Conservation (phyloP, 257 asterid species). For the Nicotiana undulata region DNA sequence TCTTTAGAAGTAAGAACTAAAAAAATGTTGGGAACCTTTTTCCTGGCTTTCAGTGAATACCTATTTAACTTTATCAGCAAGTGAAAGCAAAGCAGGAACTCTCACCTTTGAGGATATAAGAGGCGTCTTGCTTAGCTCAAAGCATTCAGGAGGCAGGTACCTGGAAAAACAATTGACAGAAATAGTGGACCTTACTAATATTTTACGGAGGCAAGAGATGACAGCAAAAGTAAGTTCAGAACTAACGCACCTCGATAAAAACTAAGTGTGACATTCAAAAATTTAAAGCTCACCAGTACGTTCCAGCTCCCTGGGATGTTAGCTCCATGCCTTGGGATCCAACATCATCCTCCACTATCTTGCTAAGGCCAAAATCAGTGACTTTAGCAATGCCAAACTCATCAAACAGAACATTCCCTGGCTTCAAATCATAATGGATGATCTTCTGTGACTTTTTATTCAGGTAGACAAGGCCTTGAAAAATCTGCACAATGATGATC, state of each 20-base stretch:
- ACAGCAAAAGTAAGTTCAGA: conserved; percentile 1
- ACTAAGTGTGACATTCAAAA: not conserved
- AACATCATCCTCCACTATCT: conserved; percentile 94
- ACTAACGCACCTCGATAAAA: not conserved
- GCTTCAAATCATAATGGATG: conserved; percentile 96
- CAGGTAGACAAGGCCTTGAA: conserved; percentile 90
- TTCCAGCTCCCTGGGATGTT: conserved; percentile 99
- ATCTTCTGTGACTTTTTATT: conserved; percentile 88
- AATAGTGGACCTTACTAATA: not conserved
- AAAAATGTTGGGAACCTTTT: not conserved
- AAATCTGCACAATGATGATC: conserved; percentile 80
- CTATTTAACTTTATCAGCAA: not conserved
- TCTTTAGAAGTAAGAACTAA: not conserved
- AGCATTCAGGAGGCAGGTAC: conserved; percentile 99
- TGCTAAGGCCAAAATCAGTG: conserved; percentile 98
- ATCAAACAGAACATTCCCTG: conserved; percentile 95
- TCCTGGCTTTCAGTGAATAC: not conserved
- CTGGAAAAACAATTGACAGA: conserved; percentile 27
- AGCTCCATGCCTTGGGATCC: conserved; percentile 99
- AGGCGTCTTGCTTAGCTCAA: conserved; percentile 92
- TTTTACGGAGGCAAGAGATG: not conserved
- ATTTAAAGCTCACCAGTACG: conserved; percentile 72
- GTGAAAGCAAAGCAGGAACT: conserved; percentile 2
- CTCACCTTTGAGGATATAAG: conserved; percentile 93
- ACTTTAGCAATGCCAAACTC: conserved; percentile 82